Conservation (phyloP, 768 basidiomycete species). For the Hericium rajendrae region DNA sequence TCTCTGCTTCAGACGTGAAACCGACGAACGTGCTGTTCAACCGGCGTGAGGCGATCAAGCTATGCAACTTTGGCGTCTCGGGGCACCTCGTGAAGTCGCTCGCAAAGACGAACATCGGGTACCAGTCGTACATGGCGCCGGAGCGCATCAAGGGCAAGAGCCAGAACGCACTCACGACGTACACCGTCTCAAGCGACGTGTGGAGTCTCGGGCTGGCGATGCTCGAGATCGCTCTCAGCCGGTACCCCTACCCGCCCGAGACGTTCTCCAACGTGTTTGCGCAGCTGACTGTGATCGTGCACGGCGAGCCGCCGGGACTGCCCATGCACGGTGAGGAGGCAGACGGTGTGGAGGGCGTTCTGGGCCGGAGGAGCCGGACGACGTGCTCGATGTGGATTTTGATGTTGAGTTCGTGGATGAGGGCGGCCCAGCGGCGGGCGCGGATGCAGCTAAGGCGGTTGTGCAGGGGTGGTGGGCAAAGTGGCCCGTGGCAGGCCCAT, state of each 20-base stretch:
- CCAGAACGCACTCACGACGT: slow-evolving; percentile 74
- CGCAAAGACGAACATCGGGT: slow-evolving; percentile 97
- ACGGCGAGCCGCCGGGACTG: slow-evolving; percentile 84
- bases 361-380: too few species aligned
- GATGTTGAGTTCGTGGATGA: too few species aligned
- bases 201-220: slow-evolving; percentile 95
- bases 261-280: slow-evolving; percentile 97
- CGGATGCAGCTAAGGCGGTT: too few species aligned
- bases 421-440: too few species aligned
- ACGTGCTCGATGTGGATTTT: too few species aligned
- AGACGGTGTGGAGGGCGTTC: not conserved
- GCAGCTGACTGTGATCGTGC: slow-evolving; percentile 91
- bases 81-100: slow-evolving; percentile 94
- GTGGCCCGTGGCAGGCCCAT: too few species aligned
- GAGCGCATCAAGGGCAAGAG: slow-evolving; percentile 96
- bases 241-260: slow-evolving; percentile 96
- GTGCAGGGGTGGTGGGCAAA: too few species aligned
- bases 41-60: slow-evolving; percentile 78
- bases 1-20: slow-evolving; percentile 58
- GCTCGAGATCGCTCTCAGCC: slow-evolving; percentile 83
- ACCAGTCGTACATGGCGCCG: slow-evolving; percentile 98
- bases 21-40: slow-evolving; percentile 93
- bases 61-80: slow-evolving; percentile 98
- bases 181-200: slow-evolving; percentile 94
- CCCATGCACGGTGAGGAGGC: slow-evolving; percentile 35